phyloP scores from a whole-genome alignment of 345 rosid genomes.

The Linum lewisii region DNA sequence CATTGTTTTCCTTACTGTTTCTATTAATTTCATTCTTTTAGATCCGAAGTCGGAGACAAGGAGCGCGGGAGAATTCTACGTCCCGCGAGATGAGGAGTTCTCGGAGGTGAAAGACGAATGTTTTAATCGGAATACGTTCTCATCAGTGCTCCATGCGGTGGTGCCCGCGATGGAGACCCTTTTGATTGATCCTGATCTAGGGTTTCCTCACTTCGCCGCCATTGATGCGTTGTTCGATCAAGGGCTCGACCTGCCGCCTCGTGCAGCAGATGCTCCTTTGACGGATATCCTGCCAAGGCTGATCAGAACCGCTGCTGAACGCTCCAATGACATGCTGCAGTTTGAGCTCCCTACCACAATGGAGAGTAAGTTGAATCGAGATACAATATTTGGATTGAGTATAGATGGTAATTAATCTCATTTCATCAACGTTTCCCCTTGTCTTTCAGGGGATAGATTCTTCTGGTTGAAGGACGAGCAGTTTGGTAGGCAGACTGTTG shows the following conservation, averaged over 20 bases:
- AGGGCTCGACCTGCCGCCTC: constrained; percentile 10
- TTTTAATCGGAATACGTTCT: constrained; percentile 10
- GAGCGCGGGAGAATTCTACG: constrained; percentile 13
- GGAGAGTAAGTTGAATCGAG: not conserved
- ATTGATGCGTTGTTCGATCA: constrained; percentile 10
- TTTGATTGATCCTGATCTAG: not conserved
- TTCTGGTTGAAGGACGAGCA: not conserved
- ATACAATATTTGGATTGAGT: not conserved
- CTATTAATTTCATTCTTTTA: constrained; percentile 2
- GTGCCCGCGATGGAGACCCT: constrained; percentile 5
- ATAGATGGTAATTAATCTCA: too few species aligned
- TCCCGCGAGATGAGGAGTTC: constrained; percentile 30
- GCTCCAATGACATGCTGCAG: not conserved
- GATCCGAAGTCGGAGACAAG: constrained; percentile 25
- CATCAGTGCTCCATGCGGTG: constrained; percentile 11
- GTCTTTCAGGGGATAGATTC: not conserved
- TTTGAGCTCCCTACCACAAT: constrained; percentile 1
- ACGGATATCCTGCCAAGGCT: not conserved
- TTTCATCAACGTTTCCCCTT: too few species aligned
- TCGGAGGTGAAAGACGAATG: constrained; percentile 12
- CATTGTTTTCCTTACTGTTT: too few species aligned
- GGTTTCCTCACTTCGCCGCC: constrained; percentile 13
- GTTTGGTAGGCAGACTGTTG: not conserved
- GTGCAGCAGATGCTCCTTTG: not conserved
- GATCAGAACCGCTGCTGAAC: not conserved